Evolutionary conservation across 805 yeast species (phyloP), one percentile per base, ranked within the genome.

Genomic region (Metschnikowia henanensis): DNA sequence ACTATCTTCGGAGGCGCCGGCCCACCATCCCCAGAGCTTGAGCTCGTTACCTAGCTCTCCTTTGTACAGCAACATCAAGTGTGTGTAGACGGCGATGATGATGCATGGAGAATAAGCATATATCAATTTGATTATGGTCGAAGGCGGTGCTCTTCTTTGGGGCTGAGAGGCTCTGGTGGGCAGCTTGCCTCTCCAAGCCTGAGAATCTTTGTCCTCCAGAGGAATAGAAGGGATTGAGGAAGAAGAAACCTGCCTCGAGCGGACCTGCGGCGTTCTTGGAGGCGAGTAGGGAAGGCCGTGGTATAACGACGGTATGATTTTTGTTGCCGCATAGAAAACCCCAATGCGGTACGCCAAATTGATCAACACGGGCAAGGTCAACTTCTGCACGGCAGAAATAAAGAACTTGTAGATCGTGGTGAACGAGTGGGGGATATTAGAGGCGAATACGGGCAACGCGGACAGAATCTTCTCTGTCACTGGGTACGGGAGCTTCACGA

Each of bases 61-160:
- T 39, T 84, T 81, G 58, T 89, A 90, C 70, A 88, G 95, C 75
- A 94, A 78, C 79, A 92, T 85, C 55, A 94, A 70, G 62, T 94
- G 96, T 2, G 98, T 89, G 67, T 94, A 94, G 47, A 94, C 96
- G 0, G 97, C 96, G 46, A 94, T 90, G 30, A 94, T 81, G 46
- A 94, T 83, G 64, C 97, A 88, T 2, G 98, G 98, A 29, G 96
- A 86, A 64, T 87, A 92, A 26, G 96, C 83, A 60, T 91, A 90
- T 23, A 90, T 75, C 50, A 87, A 62, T 46, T 73, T 71, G 66
- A 82, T 77, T 19, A 63, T 58, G 6, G 73, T 61, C 0, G 73
- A 67, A 6, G 51, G 56, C 18, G 49, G 46, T 4, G 37, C 12
- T 2, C 39, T 30, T 18, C 20, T 39, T n/a, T 23, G 43, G 4